phyloP scores from a whole-genome alignment of 805 yeast species.

The Lachancea cidri region DNA sequence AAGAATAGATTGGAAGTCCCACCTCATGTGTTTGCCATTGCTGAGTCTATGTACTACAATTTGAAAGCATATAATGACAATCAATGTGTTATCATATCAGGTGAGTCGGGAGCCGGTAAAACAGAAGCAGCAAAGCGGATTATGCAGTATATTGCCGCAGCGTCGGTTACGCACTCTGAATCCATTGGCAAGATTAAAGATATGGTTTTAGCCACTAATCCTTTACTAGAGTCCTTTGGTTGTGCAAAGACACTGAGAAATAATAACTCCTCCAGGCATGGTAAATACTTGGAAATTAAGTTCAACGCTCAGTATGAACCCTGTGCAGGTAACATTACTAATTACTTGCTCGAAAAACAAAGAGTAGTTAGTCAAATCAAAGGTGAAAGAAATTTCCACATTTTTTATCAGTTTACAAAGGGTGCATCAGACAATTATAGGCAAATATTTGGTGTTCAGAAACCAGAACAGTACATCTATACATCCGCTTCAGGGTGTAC shows the following conservation, averaged over 20 bases:
- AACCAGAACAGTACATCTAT: slow-evolving; percentile 87
- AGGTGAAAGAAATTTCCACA: slow-evolving; percentile 94
- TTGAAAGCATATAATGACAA: slow-evolving; percentile 90
- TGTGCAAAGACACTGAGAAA: slow-evolving; percentile 97
- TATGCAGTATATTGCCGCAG: slow-evolving; percentile 94
- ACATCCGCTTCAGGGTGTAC: slow-evolving; percentile 86
- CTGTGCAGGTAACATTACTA: slow-evolving; percentile 91
- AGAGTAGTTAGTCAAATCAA: slow-evolving; percentile 93
- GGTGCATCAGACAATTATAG: slow-evolving; percentile 83
- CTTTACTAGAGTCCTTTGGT: slow-evolving; percentile 97
- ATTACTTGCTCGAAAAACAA: slow-evolving; percentile 88
- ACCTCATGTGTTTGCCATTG: slow-evolving; percentile 97
- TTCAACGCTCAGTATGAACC: slow-evolving; percentile 84
- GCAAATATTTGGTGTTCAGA: slow-evolving; percentile 81
- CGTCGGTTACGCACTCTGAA: slow-evolving; percentile 60
- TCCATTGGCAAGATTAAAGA: slow-evolving; percentile 85
- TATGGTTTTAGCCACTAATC: slow-evolving; percentile 97
- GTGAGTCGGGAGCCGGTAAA: slow-evolving; percentile 97
- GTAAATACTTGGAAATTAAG: slow-evolving; percentile 88
- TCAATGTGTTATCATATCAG: slow-evolving; percentile 96
- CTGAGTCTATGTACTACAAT: slow-evolving; percentile 94
- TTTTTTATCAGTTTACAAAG: slow-evolving; percentile 92
- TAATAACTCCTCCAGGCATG: slow-evolving; percentile 96
- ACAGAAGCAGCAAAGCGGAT: slow-evolving; percentile 97
- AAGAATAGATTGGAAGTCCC: slow-evolving; percentile 94